Evolutionary conservation across 805 yeast species (phyloP).

Genomic region (Candida andamanensis): DNA sequence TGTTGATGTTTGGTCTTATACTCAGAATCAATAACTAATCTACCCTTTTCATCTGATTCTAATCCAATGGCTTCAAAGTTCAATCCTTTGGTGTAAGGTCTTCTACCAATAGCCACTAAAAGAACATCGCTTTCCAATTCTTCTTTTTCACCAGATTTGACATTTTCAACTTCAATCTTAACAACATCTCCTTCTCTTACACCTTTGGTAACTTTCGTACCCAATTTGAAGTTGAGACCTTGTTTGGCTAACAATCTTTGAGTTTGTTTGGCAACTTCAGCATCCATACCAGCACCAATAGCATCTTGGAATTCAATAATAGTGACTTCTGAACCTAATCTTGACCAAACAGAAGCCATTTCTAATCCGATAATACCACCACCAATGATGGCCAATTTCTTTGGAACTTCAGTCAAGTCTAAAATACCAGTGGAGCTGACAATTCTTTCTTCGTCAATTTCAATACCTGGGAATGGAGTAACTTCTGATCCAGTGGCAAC

Average conservation of each 20-base stretch:
- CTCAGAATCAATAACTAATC: constrained; percentile 90
- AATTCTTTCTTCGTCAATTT: constrained; percentile 93
- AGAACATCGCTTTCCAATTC: constrained; percentile 84
- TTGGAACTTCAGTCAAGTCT: constrained; percentile 82
- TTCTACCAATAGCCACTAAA: constrained; percentile 97
- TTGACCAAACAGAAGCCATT: constrained; percentile 97
- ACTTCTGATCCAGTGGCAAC: constrained; percentile 99
- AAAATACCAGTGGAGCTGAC: constrained; percentile 94
- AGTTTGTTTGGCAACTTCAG: constrained; percentile 84
- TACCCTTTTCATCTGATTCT: constrained; percentile 87
- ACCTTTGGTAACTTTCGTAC: constrained; percentile 87
- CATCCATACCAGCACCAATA: constrained; percentile 98
- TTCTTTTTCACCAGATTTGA: constrained; percentile 78
- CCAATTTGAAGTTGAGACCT: constrained; percentile 88
- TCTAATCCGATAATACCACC: constrained; percentile 99
- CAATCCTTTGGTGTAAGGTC: constrained; percentile 90
- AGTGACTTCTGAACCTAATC: constrained; percentile 94
- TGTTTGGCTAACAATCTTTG: constrained; percentile 91
- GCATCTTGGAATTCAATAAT: constrained; percentile 85
- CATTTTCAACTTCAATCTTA: constrained; percentile 81
- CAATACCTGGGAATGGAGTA: constrained; percentile 97
- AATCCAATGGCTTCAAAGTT: constrained; percentile 84
- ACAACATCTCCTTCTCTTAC: constrained; percentile 85
- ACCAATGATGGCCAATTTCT: constrained; percentile 88
- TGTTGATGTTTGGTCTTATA: constrained; percentile 89